Evolutionary conservation across 2,329 filamentous ascomycete genomes (phyloP).

Genomic region (Phyllachora maydis): DNA sequence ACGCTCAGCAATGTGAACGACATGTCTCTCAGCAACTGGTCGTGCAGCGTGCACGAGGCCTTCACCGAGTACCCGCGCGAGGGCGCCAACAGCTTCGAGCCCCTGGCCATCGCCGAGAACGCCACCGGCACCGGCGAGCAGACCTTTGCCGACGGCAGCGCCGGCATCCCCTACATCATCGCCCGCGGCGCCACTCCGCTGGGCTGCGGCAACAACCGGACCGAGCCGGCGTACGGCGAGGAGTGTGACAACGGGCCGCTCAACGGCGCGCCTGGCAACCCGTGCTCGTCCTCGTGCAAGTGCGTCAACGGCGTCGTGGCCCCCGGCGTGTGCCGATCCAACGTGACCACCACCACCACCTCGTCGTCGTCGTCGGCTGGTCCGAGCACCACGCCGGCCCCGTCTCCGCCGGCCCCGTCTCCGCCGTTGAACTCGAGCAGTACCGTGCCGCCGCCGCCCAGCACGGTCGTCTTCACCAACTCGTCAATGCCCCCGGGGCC

Average conservation of each 20-base stretch:
- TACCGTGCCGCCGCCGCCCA: too few species aligned
- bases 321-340: constrained; percentile 7
- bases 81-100: constrained; percentile 14
- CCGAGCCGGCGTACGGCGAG: constrained; percentile 13
- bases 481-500: too few species aligned
- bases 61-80: constrained; percentile 15
- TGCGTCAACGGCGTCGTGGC: constrained; percentile 11
- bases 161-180: constrained; percentile 19
- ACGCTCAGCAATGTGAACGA: constrained; percentile 14
- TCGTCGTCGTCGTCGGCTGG: constrained; percentile 3
- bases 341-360: constrained; percentile 3
- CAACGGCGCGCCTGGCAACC: constrained; percentile 12
- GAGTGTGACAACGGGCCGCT: constrained; percentile 16
- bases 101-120: constrained; percentile 17
- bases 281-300: constrained; percentile 17
- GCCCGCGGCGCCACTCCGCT: constrained; percentile 17
- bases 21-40: constrained; percentile 16
- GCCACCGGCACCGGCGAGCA: constrained; percentile 12
- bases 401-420: too few species aligned
- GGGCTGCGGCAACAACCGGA: constrained; percentile 17
- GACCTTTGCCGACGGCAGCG: constrained; percentile 13
- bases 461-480: too few species aligned
- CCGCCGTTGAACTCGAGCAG: too few species aligned
- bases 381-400: too few species aligned
- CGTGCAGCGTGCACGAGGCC: constrained; percentile 19